A percentile compares a stretch with the other conserved stretches of the same genome.
phyloP scores from a whole-genome alignment of 2,329 filamentous ascomycete species.

The Monosporascus sp. region DNA sequence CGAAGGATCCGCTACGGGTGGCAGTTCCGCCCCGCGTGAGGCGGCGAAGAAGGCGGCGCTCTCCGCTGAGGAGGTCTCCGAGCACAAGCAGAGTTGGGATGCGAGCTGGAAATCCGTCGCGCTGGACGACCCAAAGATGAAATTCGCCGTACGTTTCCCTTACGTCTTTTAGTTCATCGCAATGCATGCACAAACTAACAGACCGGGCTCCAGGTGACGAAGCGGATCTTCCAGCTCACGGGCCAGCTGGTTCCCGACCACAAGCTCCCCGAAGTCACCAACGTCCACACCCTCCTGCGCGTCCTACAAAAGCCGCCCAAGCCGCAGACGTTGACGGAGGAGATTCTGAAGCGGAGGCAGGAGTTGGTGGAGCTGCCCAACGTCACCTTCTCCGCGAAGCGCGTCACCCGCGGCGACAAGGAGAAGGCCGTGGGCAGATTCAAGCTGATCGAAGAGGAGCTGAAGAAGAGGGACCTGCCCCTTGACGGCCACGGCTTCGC shows the following conservation, averaged over 20 bases:
- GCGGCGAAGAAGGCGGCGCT: slow-evolving; percentile 6
- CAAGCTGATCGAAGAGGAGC: slow-evolving; percentile 73
- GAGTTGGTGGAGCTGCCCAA: slow-evolving; percentile 52
- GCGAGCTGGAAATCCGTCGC: slow-evolving; percentile 53
- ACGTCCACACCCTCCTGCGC: slow-evolving; percentile 49
- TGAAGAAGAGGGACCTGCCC: slow-evolving; percentile 57
- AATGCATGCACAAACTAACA: neutral
- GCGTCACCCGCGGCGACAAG: slow-evolving; percentile 65
- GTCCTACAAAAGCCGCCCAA: slow-evolving; percentile 49
- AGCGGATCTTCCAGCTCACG: slow-evolving; percentile 77
- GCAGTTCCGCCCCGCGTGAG: neutral
- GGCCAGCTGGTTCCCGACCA: slow-evolving; percentile 70
- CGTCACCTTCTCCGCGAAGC: slow-evolving; percentile 59
- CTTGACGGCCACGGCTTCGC: slow-evolving; percentile 41
- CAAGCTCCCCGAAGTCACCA: slow-evolving; percentile 52
- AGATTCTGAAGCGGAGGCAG: slow-evolving; percentile 39
- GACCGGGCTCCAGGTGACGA: slow-evolving; percentile 56
- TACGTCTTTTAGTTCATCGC: neutral
- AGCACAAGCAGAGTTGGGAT: slow-evolving; percentile 43
- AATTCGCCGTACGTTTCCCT: slow-evolving; percentile 63
- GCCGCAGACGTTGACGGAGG: slow-evolving; percentile 57
- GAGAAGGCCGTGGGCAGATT: slow-evolving; percentile 68
- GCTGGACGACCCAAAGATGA: slow-evolving; percentile 53
- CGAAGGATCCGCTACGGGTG: neutral
- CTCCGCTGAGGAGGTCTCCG: slow-evolving; percentile 34